Conservation (phyloP, 192 early-diverging fungal genomes). For the Oehlia diaphana region DNA sequence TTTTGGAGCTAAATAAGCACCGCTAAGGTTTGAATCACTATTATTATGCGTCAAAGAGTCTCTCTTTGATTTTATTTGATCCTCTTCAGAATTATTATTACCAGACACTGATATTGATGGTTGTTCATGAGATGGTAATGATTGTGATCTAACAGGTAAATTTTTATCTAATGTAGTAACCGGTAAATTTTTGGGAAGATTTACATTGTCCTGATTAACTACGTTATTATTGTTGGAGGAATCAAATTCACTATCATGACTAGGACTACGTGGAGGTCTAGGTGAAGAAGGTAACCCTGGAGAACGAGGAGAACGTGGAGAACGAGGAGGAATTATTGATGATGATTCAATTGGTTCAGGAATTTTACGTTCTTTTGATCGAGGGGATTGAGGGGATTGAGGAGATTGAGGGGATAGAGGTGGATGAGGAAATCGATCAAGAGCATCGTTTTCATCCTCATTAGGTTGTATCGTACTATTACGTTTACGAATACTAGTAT, state of each 20-base stretch:
- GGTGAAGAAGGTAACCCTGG: conserved; percentile 1
- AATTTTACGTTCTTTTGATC: not conserved
- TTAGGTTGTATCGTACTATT: not conserved
- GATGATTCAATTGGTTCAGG: not conserved
- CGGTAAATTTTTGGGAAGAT: not conserved
- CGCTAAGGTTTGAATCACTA: conserved; percentile 4
- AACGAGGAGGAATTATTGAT: not conserved
- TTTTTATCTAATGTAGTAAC: not conserved
- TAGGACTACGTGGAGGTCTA: not conserved
- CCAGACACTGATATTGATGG: not conserved
- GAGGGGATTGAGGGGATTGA: not conserved
- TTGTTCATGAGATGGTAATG: conserved; percentile 5
- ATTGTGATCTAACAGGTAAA: conserved; percentile 5
- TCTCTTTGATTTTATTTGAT: not conserved
- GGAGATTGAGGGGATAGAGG: not conserved
- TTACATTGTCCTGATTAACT: not conserved
- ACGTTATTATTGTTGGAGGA: not conserved
- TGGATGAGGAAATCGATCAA: conserved; percentile 5
- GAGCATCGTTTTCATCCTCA: not conserved
- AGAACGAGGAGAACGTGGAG: not conserved
- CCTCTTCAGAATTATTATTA: not conserved
- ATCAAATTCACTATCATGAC: not conserved
- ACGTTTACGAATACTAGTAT: not conserved
- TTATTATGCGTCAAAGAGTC: not conserved
- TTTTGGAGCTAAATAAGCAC: not conserved